Evolutionary conservation across 768 basidiomycete genomes (phyloP).

Genomic region (Nidularia pulvinata): DNA sequence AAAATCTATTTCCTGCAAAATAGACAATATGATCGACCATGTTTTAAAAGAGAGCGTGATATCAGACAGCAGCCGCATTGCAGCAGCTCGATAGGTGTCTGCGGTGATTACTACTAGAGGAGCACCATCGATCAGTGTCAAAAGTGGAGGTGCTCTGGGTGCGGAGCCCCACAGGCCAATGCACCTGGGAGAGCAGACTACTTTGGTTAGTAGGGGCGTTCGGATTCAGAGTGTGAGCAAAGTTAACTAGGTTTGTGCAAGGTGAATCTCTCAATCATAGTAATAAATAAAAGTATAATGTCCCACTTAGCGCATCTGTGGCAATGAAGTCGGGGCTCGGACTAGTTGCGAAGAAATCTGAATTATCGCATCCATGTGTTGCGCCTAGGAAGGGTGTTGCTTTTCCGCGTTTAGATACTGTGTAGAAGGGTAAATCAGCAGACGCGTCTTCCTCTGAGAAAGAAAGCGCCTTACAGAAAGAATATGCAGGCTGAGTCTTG

Average conservation of each 20-base stretch:
- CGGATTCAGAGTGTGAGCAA: neutral
- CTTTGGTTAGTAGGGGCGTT: neutral
- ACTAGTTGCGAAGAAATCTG: conserved; percentile 10
- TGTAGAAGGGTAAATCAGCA: neutral
- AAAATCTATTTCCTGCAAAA: too few species aligned
- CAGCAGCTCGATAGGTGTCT: too few species aligned
- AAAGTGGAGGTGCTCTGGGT: neutral
- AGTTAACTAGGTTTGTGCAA: neutral
- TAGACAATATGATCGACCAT: too few species aligned
- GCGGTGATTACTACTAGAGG: neutral
- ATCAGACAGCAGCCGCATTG: too few species aligned
- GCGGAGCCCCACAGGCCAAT: neutral
- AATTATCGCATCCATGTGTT: conserved; percentile 10
- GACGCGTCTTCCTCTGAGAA: conserved; percentile 5
- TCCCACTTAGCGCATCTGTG: conserved; percentile 14
- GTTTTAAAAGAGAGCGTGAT: too few species aligned
- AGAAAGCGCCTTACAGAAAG: conserved; percentile 19
- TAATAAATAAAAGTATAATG: neutral
- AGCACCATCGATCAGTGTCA: neutral
- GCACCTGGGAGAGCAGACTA: neutral
- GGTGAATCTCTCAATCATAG: neutral
- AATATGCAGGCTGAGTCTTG: conserved; percentile 20
- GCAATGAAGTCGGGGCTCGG: conserved; percentile 11
- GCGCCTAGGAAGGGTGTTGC: conserved; percentile 18
- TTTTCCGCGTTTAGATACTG: conserved; percentile 30